A percentile compares a stretch with the other conserved stretches of the same genome.
phyloP scores from a whole-genome alignment of 2,329 filamentous ascomycete genomes.

The Juglanconis oblonga region DNA sequence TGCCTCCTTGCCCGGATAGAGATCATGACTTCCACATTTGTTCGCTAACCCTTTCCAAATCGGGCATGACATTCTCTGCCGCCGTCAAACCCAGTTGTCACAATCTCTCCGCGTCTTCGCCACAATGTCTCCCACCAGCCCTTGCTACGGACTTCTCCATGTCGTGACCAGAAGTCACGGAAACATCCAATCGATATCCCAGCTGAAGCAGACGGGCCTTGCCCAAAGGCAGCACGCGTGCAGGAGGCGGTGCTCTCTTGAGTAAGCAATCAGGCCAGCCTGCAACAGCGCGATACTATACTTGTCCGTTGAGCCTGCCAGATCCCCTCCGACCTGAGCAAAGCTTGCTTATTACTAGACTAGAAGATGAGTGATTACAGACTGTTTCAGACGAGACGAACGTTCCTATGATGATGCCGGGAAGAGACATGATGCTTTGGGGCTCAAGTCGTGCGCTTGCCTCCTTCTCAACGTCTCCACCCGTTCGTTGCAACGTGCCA shows the following conservation, averaged over 20 bases:
- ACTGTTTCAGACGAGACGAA: conserved; percentile 9
- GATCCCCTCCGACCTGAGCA: neutral
- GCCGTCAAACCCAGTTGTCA: conserved; percentile 22
- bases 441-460: neutral
- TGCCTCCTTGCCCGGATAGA: neutral
- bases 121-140: conserved; percentile 11
- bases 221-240: neutral
- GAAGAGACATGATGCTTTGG: conserved; percentile 7
- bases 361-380: neutral
- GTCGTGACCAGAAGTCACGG: conserved; percentile 15
- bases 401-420: conserved; percentile 7
- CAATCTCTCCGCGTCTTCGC: conserved; percentile 15
- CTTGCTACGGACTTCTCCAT: conserved; percentile 17
- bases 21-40: conserved; percentile 25
- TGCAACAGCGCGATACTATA: neutral
- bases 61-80: conserved; percentile 19
- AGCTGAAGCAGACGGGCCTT: neutral
- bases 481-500: conserved; percentile 14
- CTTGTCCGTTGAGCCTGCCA: neutral
- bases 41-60: conserved; percentile 34
- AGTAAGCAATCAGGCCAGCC: neutral
- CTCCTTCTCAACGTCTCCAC: conserved; percentile 7
- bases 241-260: neutral
- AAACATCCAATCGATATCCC: neutral
- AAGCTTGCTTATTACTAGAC: neutral